Percentiles rank a stretch among this genome's conserved stretches.
Conservation (phyloP, 2,329 filamentous ascomycete species). For the Capronia americana region DNA sequence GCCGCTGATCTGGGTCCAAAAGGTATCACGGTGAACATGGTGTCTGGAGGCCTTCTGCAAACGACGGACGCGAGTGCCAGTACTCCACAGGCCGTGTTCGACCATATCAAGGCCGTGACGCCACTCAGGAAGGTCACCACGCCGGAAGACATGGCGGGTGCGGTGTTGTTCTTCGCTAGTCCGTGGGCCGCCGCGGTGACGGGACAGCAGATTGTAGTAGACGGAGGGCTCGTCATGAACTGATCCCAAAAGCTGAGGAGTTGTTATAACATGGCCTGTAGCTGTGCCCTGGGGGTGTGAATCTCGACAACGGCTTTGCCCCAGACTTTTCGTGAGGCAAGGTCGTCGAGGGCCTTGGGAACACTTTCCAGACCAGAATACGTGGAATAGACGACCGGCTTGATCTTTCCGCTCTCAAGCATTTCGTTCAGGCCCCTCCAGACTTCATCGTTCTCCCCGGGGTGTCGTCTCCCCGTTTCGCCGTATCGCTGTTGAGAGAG, state of each 20-base stretch:
- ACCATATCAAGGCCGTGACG: constrained; percentile 35
- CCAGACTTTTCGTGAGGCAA: constrained; percentile 58
- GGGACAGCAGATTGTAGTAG: constrained; percentile 36
- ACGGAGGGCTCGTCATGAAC: constrained; percentile 37
- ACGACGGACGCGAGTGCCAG: constrained; percentile 34
- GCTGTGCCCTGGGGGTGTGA: constrained; percentile 25
- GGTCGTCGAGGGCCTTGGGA: constrained; percentile 58
- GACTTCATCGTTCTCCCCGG: constrained; percentile 54
- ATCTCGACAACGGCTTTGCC: constrained; percentile 64
- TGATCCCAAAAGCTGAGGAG: constrained; percentile 2
- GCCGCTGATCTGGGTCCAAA: constrained; percentile 36
- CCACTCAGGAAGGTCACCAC: constrained; percentile 36
- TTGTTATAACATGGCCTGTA: constrained; percentile 26
- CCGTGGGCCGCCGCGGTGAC: constrained; percentile 31
- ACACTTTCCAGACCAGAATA: constrained; percentile 61
- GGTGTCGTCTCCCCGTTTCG: constrained; percentile 60
- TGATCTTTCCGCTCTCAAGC: constrained; percentile 56
- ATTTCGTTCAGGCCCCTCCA: constrained; percentile 61
- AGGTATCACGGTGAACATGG: constrained; percentile 36
- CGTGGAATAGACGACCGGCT: constrained; percentile 58
- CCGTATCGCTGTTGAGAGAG: constrained; percentile 54
- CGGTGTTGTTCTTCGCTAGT: constrained; percentile 38
- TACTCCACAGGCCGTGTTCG: constrained; percentile 35
- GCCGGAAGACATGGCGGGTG: constrained; percentile 35
- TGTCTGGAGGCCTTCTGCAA: constrained; percentile 33